These are phyloP conservation scores for Echites panduratus DNA, from an alignment of 257 asterid species.

Conservation along the genomic window DNA sequence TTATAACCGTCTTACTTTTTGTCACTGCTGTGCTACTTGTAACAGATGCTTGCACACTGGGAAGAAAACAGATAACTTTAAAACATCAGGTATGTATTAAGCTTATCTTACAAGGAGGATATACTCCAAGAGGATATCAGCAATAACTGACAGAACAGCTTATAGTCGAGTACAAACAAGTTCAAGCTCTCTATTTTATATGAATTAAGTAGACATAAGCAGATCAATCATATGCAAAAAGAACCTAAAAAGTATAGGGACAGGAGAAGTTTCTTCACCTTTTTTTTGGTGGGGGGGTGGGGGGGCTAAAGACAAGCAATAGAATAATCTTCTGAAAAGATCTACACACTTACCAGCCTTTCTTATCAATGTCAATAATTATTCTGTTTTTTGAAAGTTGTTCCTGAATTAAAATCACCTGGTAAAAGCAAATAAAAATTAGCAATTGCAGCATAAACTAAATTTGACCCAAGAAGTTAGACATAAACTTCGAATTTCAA, in stretches of 20 bases:
- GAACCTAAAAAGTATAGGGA: background rate
- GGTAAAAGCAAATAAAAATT: slow-evolving; percentile 10
- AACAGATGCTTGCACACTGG: slow-evolving; percentile 96
- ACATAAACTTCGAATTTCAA: too few species aligned
- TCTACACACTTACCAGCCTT: slow-evolving; percentile 60
- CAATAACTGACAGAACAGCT: background rate
- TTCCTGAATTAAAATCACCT: slow-evolving; percentile 95
- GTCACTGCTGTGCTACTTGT: slow-evolving; percentile 69
- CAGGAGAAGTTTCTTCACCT: background rate
- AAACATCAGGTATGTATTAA: slow-evolving; percentile 11
- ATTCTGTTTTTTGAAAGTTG: slow-evolving; percentile 96
- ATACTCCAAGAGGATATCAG: too few species aligned
- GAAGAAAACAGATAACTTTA: slow-evolving; percentile 22
- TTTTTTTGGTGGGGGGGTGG: background rate
- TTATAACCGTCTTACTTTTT: slow-evolving; percentile 76
- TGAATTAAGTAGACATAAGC: background rate
- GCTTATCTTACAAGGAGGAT: background rate
- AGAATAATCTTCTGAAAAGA: background rate
- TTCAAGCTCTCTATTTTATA: background rate
- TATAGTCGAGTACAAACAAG: background rate
- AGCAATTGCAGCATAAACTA: slow-evolving; percentile 7
- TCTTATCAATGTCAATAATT: slow-evolving; percentile 81
- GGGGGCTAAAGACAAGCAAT: background rate
- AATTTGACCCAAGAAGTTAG: background rate
- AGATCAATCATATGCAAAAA: background rate